Evolutionary conservation across 768 basidiomycete species (phyloP), one percentile per base, ranked within the genome.

Genomic region (Crepidotus variabilis): DNA sequence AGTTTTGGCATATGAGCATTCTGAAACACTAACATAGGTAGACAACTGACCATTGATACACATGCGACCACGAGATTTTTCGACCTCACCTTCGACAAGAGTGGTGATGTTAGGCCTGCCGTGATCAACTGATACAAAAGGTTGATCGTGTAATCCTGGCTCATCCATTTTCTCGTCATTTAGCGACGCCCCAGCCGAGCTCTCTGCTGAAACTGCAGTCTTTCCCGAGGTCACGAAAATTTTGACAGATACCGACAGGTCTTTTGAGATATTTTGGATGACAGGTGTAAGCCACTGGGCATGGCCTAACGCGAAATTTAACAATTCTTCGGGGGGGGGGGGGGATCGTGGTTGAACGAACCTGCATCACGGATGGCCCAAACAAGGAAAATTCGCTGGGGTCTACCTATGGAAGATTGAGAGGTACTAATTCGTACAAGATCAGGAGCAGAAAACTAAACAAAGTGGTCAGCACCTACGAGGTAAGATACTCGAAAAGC

Each of bases 291-390:
- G 28, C 28, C 28, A 28, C 28, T 28, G 28, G 8, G 28, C 28
- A 28, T 28, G 28, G 8, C 8, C 28, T 28, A 28, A 28, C 28
- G 57, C 28, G n/a, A 60, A 21, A 36, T 28, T 51, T 14, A 34
- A 47, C 13, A 45, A 21, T 33, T 23, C n/a, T n/a, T n/a, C n/a
- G n/a, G n/a, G n/a, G 24, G 18, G 48, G 16, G 43, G 14, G 57
- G 47, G 16, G n/a, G 45, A 23, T 54, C 47, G 6, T 33, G 49
- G 16, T 51, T 48, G 6, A 24, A 54, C n/a, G 13, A 43, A 76
- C 78, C 67, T 13, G 66, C 46, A 47, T 78, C 71, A 20, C 78
- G 73, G 33, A 81, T 70, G 0, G 75, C 66, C 80, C 80, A 82
- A 1, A 78, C 63, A 57, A 80, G 77, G 0, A 75, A 59, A 13